phyloP scores from a whole-genome alignment of 1,139 yeast genomes.

The Zhuliangozyma parablackwelliae region DNA sequence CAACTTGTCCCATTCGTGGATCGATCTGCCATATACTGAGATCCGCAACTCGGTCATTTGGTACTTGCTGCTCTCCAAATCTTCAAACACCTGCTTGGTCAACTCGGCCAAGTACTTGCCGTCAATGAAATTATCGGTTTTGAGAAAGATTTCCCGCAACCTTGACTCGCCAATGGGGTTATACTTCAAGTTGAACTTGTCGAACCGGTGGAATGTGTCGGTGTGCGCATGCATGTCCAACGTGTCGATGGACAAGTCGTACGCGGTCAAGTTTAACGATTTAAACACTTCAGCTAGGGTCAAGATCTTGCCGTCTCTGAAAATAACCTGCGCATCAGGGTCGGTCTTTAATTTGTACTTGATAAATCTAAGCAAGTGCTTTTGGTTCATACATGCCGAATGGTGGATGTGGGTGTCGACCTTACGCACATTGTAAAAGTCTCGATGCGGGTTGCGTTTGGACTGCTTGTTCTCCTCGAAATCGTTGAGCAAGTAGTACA shows the following conservation, averaged over 20 bases:
- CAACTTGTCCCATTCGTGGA: slow-evolving; percentile 91
- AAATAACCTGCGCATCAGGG: slow-evolving; percentile 86
- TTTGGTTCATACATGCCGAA: slow-evolving; percentile 98
- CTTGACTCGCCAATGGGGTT: slow-evolving; percentile 98
- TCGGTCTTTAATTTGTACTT: slow-evolving; percentile 66
- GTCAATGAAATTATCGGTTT: slow-evolving; percentile 87
- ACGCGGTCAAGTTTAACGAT: slow-evolving; percentile 85
- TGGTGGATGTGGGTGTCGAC: slow-evolving; percentile 99
- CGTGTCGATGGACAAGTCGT: slow-evolving; percentile 92
- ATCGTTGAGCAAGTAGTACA: slow-evolving; percentile 82
- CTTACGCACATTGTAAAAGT: slow-evolving; percentile 94
- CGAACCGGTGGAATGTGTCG: slow-evolving; percentile 96
- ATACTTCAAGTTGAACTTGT: slow-evolving; percentile 93
- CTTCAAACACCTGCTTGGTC: slow-evolving; percentile 88
- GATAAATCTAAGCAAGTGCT: slow-evolving; percentile 88
- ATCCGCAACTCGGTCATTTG: slow-evolving; percentile 97
- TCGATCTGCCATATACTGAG: slow-evolving; percentile 85
- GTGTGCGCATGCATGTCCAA: slow-evolving; percentile 99
- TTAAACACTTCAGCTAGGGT: slow-evolving; percentile 84
- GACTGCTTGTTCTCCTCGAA: slow-evolving; percentile 89
- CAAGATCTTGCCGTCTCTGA: slow-evolving; percentile 87
- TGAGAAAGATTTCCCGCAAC: slow-evolving; percentile 88
- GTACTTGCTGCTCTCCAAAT: slow-evolving; percentile 89
- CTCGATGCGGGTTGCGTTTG: slow-evolving; percentile 79
- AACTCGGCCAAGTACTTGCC: slow-evolving; percentile 91